Percentiles rank a stretch among this genome's conserved stretches.
Conservation (phyloP, 2,329 filamentous ascomycete species). For the Ascochyta rabiei region DNA sequence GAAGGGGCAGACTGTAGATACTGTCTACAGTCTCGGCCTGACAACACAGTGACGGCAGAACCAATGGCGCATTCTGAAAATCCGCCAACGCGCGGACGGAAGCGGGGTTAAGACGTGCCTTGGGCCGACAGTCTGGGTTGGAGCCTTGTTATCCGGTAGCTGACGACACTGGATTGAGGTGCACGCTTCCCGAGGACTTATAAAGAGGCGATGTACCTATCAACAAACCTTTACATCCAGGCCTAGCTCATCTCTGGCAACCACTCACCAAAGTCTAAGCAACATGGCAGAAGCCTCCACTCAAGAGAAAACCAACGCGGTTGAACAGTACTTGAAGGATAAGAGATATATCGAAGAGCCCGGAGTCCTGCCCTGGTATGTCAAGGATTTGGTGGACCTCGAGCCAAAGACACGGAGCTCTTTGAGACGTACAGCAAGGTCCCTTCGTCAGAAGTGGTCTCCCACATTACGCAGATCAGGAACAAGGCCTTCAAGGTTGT, state of each 20-base stretch:
- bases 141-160: slow-evolving; percentile 1
- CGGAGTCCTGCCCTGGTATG: slow-evolving; percentile 39
- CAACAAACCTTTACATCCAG: neutral
- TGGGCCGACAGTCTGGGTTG: neutral
- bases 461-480: slow-evolving; percentile 45
- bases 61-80: neutral
- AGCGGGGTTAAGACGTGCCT: slow-evolving; percentile 9
- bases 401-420: slow-evolving; percentile 39
- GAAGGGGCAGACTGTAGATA: neutral
- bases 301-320: slow-evolving; percentile 11
- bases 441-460: slow-evolving; percentile 40
- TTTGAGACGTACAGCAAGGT: slow-evolving; percentile 50
- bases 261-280: neutral
- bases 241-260: neutral
- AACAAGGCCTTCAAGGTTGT: slow-evolving; percentile 43
- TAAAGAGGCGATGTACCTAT: neutral
- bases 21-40: too few species aligned
- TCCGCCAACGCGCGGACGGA: neutral
- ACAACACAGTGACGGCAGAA: neutral
- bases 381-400: slow-evolving; percentile 38
- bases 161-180: neutral
- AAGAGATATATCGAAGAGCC: slow-evolving; percentile 28
- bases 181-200: neutral
- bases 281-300: slow-evolving; percentile 20
- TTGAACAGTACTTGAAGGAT: slow-evolving; percentile 23